phyloP scores from a whole-genome alignment of 2,329 filamentous ascomycete genomes.

The Claviceps monticola region DNA sequence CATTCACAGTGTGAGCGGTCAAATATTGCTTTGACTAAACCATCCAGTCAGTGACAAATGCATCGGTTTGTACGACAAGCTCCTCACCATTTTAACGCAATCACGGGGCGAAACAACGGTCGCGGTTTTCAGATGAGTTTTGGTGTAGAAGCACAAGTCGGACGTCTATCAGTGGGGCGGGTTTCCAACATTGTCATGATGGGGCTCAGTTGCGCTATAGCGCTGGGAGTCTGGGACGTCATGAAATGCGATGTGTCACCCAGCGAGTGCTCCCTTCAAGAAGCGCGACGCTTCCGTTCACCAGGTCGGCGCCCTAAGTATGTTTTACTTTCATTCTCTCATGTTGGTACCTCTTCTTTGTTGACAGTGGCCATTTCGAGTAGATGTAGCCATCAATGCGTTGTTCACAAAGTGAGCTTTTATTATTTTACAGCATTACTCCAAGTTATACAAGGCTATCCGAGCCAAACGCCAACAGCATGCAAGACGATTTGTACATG shows the following conservation, averaged over 20 bases:
- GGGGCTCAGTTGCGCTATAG: background rate
- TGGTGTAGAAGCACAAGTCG: constrained; percentile 3
- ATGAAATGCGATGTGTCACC: background rate
- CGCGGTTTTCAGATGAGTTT: background rate
- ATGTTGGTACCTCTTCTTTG: background rate
- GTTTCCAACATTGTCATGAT: background rate
- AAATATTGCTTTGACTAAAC: constrained; percentile 93
- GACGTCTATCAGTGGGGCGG: constrained; percentile 7
- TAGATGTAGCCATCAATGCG: background rate
- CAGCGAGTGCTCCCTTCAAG: background rate
- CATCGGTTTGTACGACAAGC: background rate
- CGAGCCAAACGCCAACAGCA: constrained; percentile 20
- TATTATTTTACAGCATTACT: constrained; percentile 3
- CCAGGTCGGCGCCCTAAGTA: no score
- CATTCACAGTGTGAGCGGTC: constrained; percentile 78
- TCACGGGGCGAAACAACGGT: background rate
- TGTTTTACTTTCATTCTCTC: background rate
- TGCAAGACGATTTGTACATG: constrained; percentile 15
- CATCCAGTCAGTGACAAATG: background rate
- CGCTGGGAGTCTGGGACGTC: background rate
- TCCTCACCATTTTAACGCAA: constrained; percentile 14
- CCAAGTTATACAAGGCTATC: constrained; percentile 17
- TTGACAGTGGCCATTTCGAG: no score
- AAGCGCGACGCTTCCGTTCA: background rate
- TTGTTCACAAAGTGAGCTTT: background rate